Evolutionary conservation across 192 early-diverging fungal species (phyloP).

Genomic region (Linnemannia elongata): DNA sequence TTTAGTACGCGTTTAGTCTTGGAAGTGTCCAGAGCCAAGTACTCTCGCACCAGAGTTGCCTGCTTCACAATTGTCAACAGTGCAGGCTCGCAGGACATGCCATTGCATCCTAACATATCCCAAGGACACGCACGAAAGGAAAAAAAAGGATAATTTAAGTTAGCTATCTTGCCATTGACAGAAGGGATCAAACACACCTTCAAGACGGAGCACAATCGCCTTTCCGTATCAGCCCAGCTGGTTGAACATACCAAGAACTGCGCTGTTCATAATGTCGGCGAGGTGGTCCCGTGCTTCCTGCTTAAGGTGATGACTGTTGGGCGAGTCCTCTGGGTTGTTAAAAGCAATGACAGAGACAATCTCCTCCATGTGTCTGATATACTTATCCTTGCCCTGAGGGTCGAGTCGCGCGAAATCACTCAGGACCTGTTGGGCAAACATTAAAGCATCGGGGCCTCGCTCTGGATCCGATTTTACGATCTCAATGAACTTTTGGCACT

Average conservation of each 20-base stretch:
- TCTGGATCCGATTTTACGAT: slow-evolving; percentile 55
- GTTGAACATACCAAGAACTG: slow-evolving; percentile 68
- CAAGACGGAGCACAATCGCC: slow-evolving; percentile 13
- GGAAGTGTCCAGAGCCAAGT: slow-evolving; percentile 51
- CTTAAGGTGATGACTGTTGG: slow-evolving; percentile 63
- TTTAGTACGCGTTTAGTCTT: slow-evolving; percentile 55
- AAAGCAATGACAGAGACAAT: slow-evolving; percentile 74
- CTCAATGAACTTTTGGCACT: slow-evolving; percentile 79
- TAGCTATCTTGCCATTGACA: not conserved
- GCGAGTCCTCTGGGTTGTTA: slow-evolving; percentile 68
- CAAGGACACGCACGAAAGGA: not conserved
- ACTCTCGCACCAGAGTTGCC: slow-evolving; percentile 68
- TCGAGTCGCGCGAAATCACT: slow-evolving; percentile 53
- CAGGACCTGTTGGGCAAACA: slow-evolving; percentile 72
- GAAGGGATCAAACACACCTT: not conserved
- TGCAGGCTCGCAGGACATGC: slow-evolving; percentile 59
- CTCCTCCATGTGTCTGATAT: slow-evolving; percentile 59
- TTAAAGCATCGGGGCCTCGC: slow-evolving; percentile 64
- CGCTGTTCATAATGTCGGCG: slow-evolving; percentile 72
- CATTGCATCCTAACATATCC: slow-evolving; percentile 52
- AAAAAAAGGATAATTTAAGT: not conserved
- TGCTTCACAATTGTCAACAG: slow-evolving; percentile 71
- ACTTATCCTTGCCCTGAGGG: slow-evolving; percentile 53
- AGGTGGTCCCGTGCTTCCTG: slow-evolving; percentile 70
- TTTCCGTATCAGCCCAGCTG: not conserved